Conservation (phyloP, 768 basidiomycete genomes). For the Mycena leptocephala region DNA sequence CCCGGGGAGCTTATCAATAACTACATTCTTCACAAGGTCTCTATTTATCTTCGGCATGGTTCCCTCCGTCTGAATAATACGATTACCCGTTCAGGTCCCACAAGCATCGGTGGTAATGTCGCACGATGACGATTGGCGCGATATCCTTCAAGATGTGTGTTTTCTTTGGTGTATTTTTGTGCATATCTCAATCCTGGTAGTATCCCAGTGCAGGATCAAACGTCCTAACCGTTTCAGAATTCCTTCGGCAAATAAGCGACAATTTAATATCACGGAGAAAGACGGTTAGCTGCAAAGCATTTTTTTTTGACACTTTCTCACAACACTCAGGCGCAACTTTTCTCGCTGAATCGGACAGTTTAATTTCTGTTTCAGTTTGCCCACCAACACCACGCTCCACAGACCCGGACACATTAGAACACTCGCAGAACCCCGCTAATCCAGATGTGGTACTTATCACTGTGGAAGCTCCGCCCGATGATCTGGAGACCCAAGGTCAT, state of each 20-base stretch:
- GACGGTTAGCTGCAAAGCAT: too few relatives aligned
- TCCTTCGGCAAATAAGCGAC: background rate
- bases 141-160: background rate
- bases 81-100: background rate
- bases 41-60: background rate
- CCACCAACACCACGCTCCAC: background rate
- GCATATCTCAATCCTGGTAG: background rate
- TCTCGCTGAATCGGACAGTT: background rate
- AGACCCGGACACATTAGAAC: background rate
- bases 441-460: background rate
- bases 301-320: background rate
- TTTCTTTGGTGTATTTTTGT: background rate
- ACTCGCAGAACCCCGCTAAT: background rate
- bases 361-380: background rate
- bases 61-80: background rate
- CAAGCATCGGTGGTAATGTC: background rate
- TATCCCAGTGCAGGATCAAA: background rate
- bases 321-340: background rate
- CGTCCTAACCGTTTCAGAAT: background rate
- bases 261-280: background rate
- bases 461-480: background rate
- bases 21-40: background rate
- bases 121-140: constrained; percentile 3
- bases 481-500: too few relatives aligned
- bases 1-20: background rate